Base-by-base conservation (phyloP, 176 grass and related monocot species). In the Rhynchospora tenuis region DNA sequence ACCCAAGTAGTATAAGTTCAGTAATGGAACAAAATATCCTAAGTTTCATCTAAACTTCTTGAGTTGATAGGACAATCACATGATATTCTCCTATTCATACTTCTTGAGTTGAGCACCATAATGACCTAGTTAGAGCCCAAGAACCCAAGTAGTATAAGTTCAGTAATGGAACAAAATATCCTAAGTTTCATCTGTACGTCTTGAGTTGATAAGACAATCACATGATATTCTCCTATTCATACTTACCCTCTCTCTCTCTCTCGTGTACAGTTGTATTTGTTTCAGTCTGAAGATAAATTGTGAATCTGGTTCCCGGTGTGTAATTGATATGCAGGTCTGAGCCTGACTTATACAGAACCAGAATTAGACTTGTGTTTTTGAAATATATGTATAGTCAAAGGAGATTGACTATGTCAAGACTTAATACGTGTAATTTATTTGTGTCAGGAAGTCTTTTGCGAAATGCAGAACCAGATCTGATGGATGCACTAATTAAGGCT, bases 401-500 rank as follows among this genome's bases (percentile, higher is more conserved):
- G 58, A 71, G 24, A 28, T 44, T 78, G 48, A 48, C 22, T 75
- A 7, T 79, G 10, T 23, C 79, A 60, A 47, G 26, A 80, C 84
- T 65, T 68, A 28, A 56, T 64, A 9, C 16, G 47, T 82, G 59
- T 52, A 23, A 54, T 82, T 67, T 7, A 15, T 67, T 82, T 82
- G 59, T 84, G 38, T 87, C 85, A 95, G 95, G 92, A 84, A 89
- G 89, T 59, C 92, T 98, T 84, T 71, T 98, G 59, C 92, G 95
- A 10, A 46, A 86, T 85, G 95, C 88, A 86, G 85, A 91, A 73
- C 95, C 92, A 52, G 92, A 98, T 83, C 70, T 98, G 82, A 94
- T 98, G 92, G 95, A 98, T 87, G 86, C 88, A 86, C 84, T 98
- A 83, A 91, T 98, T 88, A 87, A 95, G 70, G 86, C 91, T 54